phyloP scores from a whole-genome alignment of 2,329 filamentous ascomycete species.

The Ascochyta fabae region DNA sequence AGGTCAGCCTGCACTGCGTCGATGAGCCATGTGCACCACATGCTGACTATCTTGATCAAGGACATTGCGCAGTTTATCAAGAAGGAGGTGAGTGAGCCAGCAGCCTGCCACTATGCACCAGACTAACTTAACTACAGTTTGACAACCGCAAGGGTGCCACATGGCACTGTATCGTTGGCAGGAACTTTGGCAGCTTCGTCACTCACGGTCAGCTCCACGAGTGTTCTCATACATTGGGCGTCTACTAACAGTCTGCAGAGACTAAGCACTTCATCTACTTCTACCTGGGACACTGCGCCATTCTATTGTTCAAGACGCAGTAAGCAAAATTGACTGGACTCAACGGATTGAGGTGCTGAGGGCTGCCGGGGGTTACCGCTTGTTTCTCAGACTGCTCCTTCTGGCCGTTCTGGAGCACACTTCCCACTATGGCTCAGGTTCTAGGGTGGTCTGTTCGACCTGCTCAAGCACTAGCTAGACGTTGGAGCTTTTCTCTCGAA shows the following conservation, averaged over 20 bases:
- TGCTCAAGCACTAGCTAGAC: not conserved
- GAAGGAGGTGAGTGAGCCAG: constrained; percentile 68
- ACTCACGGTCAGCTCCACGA: constrained; percentile 76
- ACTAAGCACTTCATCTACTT: constrained; percentile 99
- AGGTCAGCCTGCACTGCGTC: constrained; percentile 55
- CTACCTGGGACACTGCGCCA: constrained; percentile 97
- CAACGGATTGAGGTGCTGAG: constrained; percentile 10
- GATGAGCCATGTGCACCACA: not conserved
- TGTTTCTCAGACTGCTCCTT: constrained; percentile 1
- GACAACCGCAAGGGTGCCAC: constrained; percentile 96
- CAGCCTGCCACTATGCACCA: not conserved
- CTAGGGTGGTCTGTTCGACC: not conserved
- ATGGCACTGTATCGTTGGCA: constrained; percentile 98
- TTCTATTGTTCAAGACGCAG: constrained; percentile 98
- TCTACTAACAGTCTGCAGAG: constrained; percentile 63
- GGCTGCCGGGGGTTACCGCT: constrained; percentile 5
- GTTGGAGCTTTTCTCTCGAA: not conserved
- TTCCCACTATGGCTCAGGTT: constrained; percentile 17
- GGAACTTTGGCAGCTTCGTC: constrained; percentile 99
- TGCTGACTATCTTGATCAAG: constrained; percentile 54
- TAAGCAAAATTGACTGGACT: constrained; percentile 50
- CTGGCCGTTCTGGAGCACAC: constrained; percentile 1
- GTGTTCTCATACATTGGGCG: too few species aligned
- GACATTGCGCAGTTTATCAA: constrained; percentile 97
- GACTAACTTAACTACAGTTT: constrained; percentile 66